Evolutionary conservation across 208 protist species (phyloP), one percentile per base, ranked within the genome.

Genomic region (Acanthamoeba culbertsoni): DNA sequence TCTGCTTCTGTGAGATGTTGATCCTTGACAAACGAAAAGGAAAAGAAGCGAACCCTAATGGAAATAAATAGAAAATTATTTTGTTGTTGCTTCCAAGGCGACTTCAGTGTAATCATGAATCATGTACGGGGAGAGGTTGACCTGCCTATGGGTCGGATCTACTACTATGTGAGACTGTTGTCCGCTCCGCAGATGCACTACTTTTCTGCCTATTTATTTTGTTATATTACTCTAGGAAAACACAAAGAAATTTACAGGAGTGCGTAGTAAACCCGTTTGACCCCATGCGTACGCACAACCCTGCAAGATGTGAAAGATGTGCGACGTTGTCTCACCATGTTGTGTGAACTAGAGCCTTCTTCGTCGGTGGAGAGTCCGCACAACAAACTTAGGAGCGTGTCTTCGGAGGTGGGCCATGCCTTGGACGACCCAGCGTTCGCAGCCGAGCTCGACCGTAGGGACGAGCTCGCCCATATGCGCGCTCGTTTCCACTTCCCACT

Each of bases 381-480:
- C 57, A 33, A 2, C 37, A 43, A 33, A 18, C 92, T 94, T 2
- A n/a, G 55, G 86, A 42, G 26, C 28, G 59, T 92, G n/a, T 8
- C 55, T 2, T 20, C 31, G 16, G 84, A 65, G 63, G 10, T 89
- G 2, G 57, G 55, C 14, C 42, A 28, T 0, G 23, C 2, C 6
- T 0, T 89, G 7, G 33, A 65, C 63, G 97, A 97, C 57, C 95
- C 97, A 94, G 96, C 93, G 37, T 97, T 98, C 91, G 97, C 97
- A 3, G 94, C 94, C 40, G 94, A 94, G 92, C 97, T 97, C 94
- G 97, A 98, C 88, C 91, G 37, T 46, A 77, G 59, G n/a, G 97
- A 98, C 93, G 91, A 95, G 20, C 95, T 98, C 45, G 93, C 86
- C 16, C 96, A 96, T 63, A 95, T 98, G 89, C 96, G 96, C 93